phyloP scores from a whole-genome alignment of 129 eudicot genomes.

The Kitagawia praeruptora region DNA sequence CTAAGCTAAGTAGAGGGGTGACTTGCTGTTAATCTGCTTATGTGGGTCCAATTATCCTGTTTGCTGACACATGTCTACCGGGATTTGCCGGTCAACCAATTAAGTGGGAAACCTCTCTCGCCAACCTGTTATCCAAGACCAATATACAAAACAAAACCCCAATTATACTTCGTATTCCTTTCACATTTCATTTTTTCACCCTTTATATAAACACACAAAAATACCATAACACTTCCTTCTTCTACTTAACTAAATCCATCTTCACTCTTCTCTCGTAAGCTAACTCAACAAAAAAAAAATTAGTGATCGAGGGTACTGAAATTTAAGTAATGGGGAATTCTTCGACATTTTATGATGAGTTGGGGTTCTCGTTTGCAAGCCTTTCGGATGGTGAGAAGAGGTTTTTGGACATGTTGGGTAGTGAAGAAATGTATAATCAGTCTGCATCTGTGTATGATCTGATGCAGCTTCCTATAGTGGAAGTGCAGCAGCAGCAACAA shows the following conservation, averaged over 20 bases:
- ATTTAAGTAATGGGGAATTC: conserved; percentile 16
- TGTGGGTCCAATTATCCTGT: neutral
- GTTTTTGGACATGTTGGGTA: conserved; percentile 37
- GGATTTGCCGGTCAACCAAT: conserved; percentile 47
- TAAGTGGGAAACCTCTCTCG: conserved; percentile 14
- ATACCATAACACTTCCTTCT: neutral
- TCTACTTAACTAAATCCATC: conserved; percentile 12
- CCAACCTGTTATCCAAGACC: conserved; percentile 40
- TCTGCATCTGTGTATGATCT: conserved; percentile 40
- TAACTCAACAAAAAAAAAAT: neutral
- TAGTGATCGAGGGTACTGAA: conserved; percentile 20
- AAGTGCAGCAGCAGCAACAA: conserved; percentile 14
- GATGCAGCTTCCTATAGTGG: conserved; percentile 29
- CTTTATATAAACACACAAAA: conserved; percentile 17
- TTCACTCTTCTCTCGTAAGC: conserved; percentile 8
- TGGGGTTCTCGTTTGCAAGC: conserved; percentile 10
- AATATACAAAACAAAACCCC: neutral
- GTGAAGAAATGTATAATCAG: conserved; percentile 30
- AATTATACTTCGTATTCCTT: neutral
- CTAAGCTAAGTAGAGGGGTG: neutral
- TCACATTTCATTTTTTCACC: conserved; percentile 24
- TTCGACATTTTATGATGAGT: conserved; percentile 44
- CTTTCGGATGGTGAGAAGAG: conserved; percentile 19
- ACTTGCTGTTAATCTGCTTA: neutral
- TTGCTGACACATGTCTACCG: conserved; percentile 35